Base-by-base conservation (phyloP, 176 grass and related monocot genomes). In the Oryza punctata region DNA sequence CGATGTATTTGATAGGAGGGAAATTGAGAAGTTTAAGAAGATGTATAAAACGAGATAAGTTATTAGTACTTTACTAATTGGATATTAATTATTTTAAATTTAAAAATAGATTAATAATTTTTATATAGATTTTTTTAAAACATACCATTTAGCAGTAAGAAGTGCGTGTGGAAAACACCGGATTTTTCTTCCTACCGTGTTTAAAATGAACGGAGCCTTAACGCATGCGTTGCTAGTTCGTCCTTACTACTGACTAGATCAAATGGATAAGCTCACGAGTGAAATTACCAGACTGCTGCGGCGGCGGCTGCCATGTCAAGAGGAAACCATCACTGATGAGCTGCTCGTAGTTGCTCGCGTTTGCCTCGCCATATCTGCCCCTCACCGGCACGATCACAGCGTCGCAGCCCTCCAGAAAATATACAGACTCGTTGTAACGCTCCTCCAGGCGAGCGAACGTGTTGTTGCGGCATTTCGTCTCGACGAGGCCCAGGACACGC, bases 251-350 rank as follows among this genome's bases (percentile, higher is more conserved):
- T 54, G 7, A n/a, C 19, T 61, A 2, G 14, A 54, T 3, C 3
- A 10, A 14, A 45, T 41, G 6, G 5, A 8, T 57, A 57, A 21
- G 18, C 52, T 47, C 12, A 37, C 35, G 35, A 37, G 35, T 4
- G 12, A 9, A 47, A 1, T 57, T 8, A 57, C 52, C 18, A 57
- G 52, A 21, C 52, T 0, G 35, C 6, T 57, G 3, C 4, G 6
- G 15, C 16, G 52, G 52, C 16, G 52, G 52, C 16, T 19, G 52
- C 52, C 52, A 57, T 57, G 52, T 7, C 81, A 88, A 78, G 12
- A 84, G 75, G 60, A 88, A 88, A 19, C 86, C 87, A 44, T 73
- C 44, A 1, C 80, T 84, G 67, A 78, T 67, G 6, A 88, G 45
- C 65, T 83, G 7, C 24, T 77, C 67, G 6, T 88, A 88, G 7